Evolutionary conservation across 805 yeast genomes (phyloP).

Genomic region (Ogataea philodendri): DNA sequence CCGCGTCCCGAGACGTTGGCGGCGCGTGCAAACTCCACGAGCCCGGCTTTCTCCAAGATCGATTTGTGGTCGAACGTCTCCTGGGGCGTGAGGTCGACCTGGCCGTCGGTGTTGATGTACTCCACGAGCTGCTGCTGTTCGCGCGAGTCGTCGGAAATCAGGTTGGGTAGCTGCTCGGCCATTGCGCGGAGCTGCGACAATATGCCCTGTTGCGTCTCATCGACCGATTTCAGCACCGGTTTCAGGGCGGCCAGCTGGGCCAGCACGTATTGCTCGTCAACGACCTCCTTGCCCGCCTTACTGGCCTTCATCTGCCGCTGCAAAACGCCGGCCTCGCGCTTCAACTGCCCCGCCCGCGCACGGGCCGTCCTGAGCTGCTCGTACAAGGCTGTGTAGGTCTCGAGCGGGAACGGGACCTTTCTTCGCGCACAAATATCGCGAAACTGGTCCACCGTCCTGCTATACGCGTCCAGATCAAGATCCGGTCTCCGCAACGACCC

Average conservation of each 20-base stretch:
- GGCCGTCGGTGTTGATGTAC: conserved; percentile 48
- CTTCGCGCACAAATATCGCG: conserved; percentile 34
- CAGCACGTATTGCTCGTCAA: conserved; percentile 10
- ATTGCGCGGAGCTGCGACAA: conserved; percentile 38
- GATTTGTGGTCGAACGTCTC: conserved; percentile 55
- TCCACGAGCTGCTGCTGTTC: conserved; percentile 44
- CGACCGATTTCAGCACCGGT: conserved; percentile 30
- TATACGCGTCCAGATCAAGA: conserved; percentile 35
- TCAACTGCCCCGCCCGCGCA: conserved; percentile 19
- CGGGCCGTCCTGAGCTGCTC: conserved; percentile 12
- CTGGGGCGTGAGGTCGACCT: conserved; percentile 8
- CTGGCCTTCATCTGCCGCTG: conserved; percentile 22
- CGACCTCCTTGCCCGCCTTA: conserved; percentile 16
- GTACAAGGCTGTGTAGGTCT: conserved; percentile 23
- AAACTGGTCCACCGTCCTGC: conserved; percentile 29
- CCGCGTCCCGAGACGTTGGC: conserved; percentile 78
- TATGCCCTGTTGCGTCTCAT: conserved; percentile 26
- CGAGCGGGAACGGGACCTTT: conserved; percentile 30
- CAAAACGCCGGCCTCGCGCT: conserved; percentile 23
- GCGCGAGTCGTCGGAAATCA: conserved; percentile 48
- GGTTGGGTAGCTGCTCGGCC: conserved; percentile 62
- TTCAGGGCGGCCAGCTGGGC: conserved; percentile 28
- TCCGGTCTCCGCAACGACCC: conserved; percentile 34
- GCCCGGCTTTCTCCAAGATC: conserved; percentile 64
- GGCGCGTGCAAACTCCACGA: conserved; percentile 72